A percentile compares a stretch with the other conserved stretches of the same genome.
Evolutionary conservation across 1,139 yeast genomes (phyloP).

Genomic region (Candida glucosophila): DNA sequence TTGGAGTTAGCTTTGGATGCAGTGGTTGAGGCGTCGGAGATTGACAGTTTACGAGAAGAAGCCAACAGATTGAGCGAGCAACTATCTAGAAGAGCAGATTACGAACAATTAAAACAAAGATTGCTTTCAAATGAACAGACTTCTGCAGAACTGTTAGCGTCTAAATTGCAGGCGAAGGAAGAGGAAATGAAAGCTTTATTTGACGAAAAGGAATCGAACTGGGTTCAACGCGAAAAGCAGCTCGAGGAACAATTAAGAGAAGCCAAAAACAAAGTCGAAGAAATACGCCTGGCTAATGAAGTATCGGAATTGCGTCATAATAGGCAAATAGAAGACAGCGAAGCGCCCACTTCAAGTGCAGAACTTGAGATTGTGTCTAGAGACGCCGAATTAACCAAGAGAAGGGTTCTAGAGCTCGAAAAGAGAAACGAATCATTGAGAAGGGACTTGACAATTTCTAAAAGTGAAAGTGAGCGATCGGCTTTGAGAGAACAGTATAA

Average conservation of each 20-base stretch:
- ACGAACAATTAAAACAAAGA: slow-evolving; percentile 63
- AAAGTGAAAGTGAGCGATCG: slow-evolving; percentile 33
- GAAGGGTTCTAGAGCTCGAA: slow-evolving; percentile 64
- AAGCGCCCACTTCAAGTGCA: slow-evolving; percentile 14
- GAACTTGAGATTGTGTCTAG: slow-evolving; percentile 62
- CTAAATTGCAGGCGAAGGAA: slow-evolving; percentile 46
- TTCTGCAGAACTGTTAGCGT: slow-evolving; percentile 42
- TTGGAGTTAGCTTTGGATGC: slow-evolving; percentile 66
- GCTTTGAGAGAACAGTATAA: slow-evolving; percentile 24
- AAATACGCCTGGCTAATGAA: slow-evolving; percentile 47
- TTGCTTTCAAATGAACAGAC: slow-evolving; percentile 51
- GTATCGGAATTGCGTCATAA: slow-evolving; percentile 43
- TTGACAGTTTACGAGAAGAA: slow-evolving; percentile 44
- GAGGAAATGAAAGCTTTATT: slow-evolving; percentile 50
- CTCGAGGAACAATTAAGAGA: slow-evolving; percentile 34
- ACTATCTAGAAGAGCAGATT: slow-evolving; percentile 63
- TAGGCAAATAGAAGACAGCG: slow-evolving; percentile 11
- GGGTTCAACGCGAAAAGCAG: slow-evolving; percentile 45
- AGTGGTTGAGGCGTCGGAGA: slow-evolving; percentile 50
- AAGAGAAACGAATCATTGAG: slow-evolving; percentile 69
- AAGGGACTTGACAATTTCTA: slow-evolving; percentile 48
- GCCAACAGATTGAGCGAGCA: slow-evolving; percentile 51
- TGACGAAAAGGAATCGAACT: slow-evolving; percentile 56
- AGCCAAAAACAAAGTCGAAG: slow-evolving; percentile 43
- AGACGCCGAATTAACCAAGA: slow-evolving; percentile 68